Evolutionary conservation across 2,329 filamentous ascomycete genomes (phyloP).

Genomic region (Arthrobotrys sinensis): DNA sequence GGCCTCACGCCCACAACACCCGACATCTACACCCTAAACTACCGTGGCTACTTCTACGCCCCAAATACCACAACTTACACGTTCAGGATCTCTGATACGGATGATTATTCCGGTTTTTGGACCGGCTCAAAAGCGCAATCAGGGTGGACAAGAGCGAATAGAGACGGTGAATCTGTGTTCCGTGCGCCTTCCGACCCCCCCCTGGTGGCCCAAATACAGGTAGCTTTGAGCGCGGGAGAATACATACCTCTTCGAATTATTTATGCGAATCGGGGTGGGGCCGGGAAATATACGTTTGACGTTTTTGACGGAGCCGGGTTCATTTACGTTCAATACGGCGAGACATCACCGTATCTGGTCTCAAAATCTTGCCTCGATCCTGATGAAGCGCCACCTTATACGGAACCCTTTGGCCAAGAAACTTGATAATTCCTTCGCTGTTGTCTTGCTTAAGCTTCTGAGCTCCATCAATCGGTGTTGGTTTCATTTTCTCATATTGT

Average conservation of each 20-base stretch:
- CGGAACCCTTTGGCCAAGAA: slow-evolving; percentile 29
- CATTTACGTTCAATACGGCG: slow-evolving; percentile 34
- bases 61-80: slow-evolving; percentile 35
- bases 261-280: slow-evolving; percentile 36
- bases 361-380: slow-evolving; percentile 26
- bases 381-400: slow-evolving; percentile 1
- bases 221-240: slow-evolving; percentile 23
- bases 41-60: slow-evolving; percentile 43
- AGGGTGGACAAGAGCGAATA: slow-evolving; percentile 36
- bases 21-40: slow-evolving; percentile 24
- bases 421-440: slow-evolving; percentile 4
- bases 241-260: slow-evolving; percentile 36
- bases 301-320: slow-evolving; percentile 18
- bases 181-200: slow-evolving; percentile 8
- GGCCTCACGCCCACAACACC: slow-evolving; percentile 34
- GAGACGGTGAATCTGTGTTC: slow-evolving; percentile 22
- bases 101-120: slow-evolving; percentile 38
- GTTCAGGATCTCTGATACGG: slow-evolving; percentile 22
- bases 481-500: slow-evolving; percentile 19
- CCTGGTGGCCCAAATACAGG: neutral
- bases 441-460: neutral
- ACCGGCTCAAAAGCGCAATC: slow-evolving; percentile 19
- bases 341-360: slow-evolving; percentile 23
- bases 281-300: slow-evolving; percentile 37
- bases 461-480: slow-evolving; percentile 9